These are phyloP conservation scores for Pharnaceum exiguum DNA, from an alignment of 148 eudicot species.

Conservation along the genomic window DNA sequence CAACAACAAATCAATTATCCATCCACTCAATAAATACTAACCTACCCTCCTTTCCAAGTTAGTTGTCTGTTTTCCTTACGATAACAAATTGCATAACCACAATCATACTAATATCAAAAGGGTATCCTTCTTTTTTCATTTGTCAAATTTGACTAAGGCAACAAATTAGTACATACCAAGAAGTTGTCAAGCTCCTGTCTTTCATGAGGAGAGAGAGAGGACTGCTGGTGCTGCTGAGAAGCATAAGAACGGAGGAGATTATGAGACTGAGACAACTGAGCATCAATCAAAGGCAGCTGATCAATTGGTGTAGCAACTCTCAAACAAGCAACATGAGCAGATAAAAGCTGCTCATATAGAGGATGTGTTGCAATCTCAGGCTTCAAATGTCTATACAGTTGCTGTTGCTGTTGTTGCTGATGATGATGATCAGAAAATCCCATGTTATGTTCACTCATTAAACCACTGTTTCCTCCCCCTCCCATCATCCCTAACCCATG, in stretches of 20 bases:
- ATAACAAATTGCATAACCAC: not conserved
- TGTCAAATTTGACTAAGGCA: not conserved
- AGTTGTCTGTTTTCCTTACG: no score
- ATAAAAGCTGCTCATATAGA: slow-evolving; percentile 71
- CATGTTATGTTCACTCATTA: slow-evolving; percentile 22
- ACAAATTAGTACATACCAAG: slow-evolving; percentile 36
- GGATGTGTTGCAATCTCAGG: slow-evolving; percentile 77
- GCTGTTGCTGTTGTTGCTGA: no score
- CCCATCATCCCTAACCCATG: slow-evolving; percentile 68
- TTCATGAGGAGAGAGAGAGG: slow-evolving; percentile 58
- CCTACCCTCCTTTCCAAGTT: no score
- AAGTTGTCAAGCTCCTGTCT: slow-evolving; percentile 89
- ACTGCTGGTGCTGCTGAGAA: slow-evolving; percentile 37
- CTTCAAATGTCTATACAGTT: slow-evolving; percentile 37
- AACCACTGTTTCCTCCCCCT: slow-evolving; percentile 32
- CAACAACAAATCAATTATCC: no score
- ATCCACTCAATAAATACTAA: no score
- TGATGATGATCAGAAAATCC: slow-evolving; percentile 18
- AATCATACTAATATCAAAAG: not conserved
- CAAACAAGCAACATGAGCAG: slow-evolving; percentile 83
- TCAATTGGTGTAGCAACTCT: slow-evolving; percentile 94
- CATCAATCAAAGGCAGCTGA: slow-evolving; percentile 75
- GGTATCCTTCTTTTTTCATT: not conserved
- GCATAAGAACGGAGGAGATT: slow-evolving; percentile 64
- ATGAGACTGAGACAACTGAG: slow-evolving; percentile 70